These are phyloP conservation scores for Warburgia ugandensis DNA, from an alignment of 164 flowering plant species.

Conservation along the genomic window DNA sequence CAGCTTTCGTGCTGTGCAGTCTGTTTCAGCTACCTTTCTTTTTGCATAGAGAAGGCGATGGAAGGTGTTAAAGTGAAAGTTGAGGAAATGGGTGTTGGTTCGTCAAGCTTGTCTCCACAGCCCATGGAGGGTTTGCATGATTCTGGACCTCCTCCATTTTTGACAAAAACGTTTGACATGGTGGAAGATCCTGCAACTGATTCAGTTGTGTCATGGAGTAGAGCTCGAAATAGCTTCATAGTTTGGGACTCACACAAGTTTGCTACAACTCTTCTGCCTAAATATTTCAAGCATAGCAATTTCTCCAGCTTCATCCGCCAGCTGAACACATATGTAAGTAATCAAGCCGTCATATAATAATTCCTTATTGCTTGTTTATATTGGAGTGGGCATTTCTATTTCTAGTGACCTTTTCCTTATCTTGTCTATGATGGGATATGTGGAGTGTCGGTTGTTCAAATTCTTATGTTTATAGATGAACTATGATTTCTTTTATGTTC, in stretches of 20 bases:
- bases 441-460: no score
- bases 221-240: slow-evolving; percentile 35
- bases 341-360: neutral
- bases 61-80: slow-evolving; percentile 7
- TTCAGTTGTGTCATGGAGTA: slow-evolving; percentile 53
- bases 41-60: slow-evolving; percentile 2
- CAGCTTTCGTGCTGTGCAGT: neutral
- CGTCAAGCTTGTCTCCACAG: slow-evolving; percentile 11
- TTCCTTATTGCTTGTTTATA: neutral
- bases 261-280: slow-evolving; percentile 43
- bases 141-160: slow-evolving; percentile 59
- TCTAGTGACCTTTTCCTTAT: neutral
- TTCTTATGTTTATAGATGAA: no score
- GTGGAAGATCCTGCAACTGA: slow-evolving; percentile 64
- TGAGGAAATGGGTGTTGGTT: slow-evolving; percentile 1
- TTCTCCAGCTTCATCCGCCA: slow-evolving; percentile 80
- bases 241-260: slow-evolving; percentile 59
- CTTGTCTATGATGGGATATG: no score
- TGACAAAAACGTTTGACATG: slow-evolving; percentile 64
- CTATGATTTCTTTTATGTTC: neutral
- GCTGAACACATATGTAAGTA: slow-evolving; percentile 71
- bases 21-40: neutral
- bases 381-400: neutral
- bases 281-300: slow-evolving; percentile 67
- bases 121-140: slow-evolving; percentile 54